Percentiles rank a stretch among this genome's conserved stretches.
Conservation (phyloP, 2,329 filamentous ascomycete genomes). For the Alternaria gansuensis region DNA sequence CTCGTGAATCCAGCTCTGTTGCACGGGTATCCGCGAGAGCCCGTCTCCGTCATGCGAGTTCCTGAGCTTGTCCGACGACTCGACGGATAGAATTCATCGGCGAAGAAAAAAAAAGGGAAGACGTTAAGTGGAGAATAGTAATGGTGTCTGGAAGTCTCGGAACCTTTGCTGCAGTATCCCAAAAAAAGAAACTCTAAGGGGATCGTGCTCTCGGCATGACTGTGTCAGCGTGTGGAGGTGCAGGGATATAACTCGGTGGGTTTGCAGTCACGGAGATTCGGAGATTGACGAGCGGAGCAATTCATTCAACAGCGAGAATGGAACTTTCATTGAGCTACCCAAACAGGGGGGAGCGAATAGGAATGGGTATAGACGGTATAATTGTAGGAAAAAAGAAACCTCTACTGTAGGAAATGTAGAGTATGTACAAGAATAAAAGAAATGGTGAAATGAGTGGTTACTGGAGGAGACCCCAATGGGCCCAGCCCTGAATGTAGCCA, state of each 20-base stretch:
- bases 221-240: not conserved
- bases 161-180: too few species aligned
- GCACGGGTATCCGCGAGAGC: too few species aligned
- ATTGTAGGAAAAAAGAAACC: not conserved
- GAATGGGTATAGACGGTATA: constrained; percentile 9
- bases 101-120: not conserved
- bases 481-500: not conserved
- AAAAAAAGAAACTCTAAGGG: too few species aligned
- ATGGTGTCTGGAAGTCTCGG: not conserved
- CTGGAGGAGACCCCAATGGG: constrained; percentile 2
- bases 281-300: not conserved
- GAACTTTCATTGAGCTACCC: constrained; percentile 1
- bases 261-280: not conserved
- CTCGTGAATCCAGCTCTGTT: not conserved
- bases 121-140: not conserved
- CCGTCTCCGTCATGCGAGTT: not conserved
- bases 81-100: not conserved
- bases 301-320: not conserved
- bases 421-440: constrained; percentile 9
- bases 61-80: not conserved
- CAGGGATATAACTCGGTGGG: not conserved
- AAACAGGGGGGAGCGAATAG: not conserved
- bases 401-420: not conserved
- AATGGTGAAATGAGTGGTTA: constrained; percentile 2
- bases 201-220: too few species aligned